Evolutionary conservation across 1,284 basidiomycete genomes (phyloP), one percentile per base, ranked within the genome.

Genomic region (Vanrija humicola): DNA sequence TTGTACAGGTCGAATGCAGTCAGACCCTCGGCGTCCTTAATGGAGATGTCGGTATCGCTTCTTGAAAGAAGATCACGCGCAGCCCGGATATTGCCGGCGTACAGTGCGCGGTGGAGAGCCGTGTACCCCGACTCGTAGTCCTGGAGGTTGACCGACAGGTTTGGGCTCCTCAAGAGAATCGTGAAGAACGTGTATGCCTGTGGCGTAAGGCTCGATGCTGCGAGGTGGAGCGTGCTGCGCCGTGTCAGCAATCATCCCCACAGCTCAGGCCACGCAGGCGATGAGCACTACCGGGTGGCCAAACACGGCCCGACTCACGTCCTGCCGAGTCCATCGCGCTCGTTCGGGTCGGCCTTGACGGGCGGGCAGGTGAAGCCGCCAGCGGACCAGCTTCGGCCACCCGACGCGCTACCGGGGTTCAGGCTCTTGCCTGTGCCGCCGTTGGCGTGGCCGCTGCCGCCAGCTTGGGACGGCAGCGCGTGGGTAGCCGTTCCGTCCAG

Each of bases 1-100:
- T 97, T 97, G 78, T 93, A 98, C 25, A 98, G 78, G 68, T 98
- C 95, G 63, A 94, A 94, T 0, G 93, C 85, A 0, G 90, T 92
- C 72, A 96, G 87, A 1, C 93, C 95, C 68, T 98, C 95, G 38
- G 80, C 72, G 68, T 98, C 96, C 73, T 91, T 93, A 54, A 91
- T 66, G 1, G 82, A 78, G 0, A 80, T 75, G 67, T 98, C 91
- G 18, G 84, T 84, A 66, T 95, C 90, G 26, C 80, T 66, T 38
- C 86, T 83, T 42, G 93, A 78, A 6, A 98, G 80, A 16, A 93
- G 78, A 45, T 90, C 79, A 9, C 87, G 86, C 77, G 87, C 90
- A 28, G 86, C 85, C 48, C 84, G 79, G 16, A 98, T 69, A 70
- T 98, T 95, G 3, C 90, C 93, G 28, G 80, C 77, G 72, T 96